Conservation (phyloP, 2,329 filamentous ascomycete species). For the Stemphylium beticola region DNA sequence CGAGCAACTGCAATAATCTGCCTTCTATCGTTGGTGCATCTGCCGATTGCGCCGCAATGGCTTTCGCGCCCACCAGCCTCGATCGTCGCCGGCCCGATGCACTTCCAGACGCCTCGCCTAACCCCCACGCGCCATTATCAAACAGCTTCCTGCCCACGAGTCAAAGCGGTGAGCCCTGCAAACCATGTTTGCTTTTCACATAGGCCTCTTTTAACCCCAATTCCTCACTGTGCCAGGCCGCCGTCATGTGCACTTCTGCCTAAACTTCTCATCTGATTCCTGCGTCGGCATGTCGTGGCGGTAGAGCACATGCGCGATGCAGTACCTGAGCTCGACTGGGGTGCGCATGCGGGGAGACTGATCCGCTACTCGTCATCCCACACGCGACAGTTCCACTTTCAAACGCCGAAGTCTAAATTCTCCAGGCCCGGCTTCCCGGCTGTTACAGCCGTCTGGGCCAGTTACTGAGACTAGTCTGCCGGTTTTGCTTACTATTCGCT, state of each 20-base stretch:
- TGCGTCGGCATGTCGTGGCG: constrained; percentile 7
- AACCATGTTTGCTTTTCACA: too few species aligned
- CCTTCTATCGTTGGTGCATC: constrained; percentile 1
- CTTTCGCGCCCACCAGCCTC: constrained; percentile 12
- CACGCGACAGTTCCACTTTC: constrained; percentile 36
- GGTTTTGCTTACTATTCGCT: constrained; percentile 24
- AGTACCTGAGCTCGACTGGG: constrained; percentile 39
- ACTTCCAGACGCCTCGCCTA: constrained; percentile 14
- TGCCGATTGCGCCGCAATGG: constrained; percentile 7
- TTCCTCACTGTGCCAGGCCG: background rate
- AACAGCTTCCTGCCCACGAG: constrained; percentile 22
- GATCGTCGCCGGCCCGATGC: constrained; percentile 21
- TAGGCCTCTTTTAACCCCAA: too few species aligned
- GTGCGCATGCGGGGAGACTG: constrained; percentile 39
- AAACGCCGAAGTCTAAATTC: constrained; percentile 40
- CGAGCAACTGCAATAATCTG: constrained; percentile 15
- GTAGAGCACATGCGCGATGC: constrained; percentile 22
- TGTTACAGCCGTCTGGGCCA: constrained; percentile 23
- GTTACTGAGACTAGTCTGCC: constrained; percentile 20
- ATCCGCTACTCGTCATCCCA: constrained; percentile 41
- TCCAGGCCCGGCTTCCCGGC: constrained; percentile 21
- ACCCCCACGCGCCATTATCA: constrained; percentile 50
- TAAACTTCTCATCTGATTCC: background rate
- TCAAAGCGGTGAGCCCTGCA: constrained; percentile 10
- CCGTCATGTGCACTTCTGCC: background rate